phyloP scores from a whole-genome alignment of 1,284 basidiomycete species.

The Fomes fomentarius region DNA sequence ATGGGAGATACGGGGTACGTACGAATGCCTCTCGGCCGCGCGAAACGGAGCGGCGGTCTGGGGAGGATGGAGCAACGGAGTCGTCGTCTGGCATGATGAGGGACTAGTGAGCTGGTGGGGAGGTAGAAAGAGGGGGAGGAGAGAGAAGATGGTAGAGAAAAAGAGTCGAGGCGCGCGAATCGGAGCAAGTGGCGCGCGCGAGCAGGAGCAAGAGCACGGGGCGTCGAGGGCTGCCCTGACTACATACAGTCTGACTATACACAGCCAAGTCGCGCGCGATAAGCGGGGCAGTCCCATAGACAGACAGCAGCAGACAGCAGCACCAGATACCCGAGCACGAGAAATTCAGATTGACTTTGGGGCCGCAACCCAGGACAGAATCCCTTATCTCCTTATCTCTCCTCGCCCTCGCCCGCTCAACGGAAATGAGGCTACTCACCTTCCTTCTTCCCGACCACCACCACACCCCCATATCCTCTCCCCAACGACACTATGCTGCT shows the following conservation, averaged over 20 bases:
- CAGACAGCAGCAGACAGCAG: no score
- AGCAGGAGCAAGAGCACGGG: no score
- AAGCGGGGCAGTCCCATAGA: not conserved
- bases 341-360: constrained; percentile 5
- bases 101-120: not conserved
- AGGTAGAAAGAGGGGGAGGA: constrained; percentile 2
- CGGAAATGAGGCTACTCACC: constrained; percentile 28
- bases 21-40: constrained; percentile 35
- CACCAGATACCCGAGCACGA: no score
- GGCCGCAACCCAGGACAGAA: not conserved
- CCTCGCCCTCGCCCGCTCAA: not conserved
- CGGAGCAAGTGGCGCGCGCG: not conserved
- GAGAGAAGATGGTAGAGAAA: not conserved
- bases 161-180: constrained; percentile 1
- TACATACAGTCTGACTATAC: not conserved
- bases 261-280: not conserved
- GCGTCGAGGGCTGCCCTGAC: no score
- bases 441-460: constrained; percentile 19
- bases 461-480: constrained; percentile 7
- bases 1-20: constrained; percentile 11
- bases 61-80: constrained; percentile 13
- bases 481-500: constrained; percentile 12
- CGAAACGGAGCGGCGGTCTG: constrained; percentile 31
- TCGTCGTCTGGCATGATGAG: constrained; percentile 18
- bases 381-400: constrained; percentile 25